Percentiles rank a stretch among this genome's conserved stretches.
These are phyloP conservation scores for Chlorella sp. DNA, from an alignment of 139 green algal genomes.

Conservation along the genomic window DNA sequence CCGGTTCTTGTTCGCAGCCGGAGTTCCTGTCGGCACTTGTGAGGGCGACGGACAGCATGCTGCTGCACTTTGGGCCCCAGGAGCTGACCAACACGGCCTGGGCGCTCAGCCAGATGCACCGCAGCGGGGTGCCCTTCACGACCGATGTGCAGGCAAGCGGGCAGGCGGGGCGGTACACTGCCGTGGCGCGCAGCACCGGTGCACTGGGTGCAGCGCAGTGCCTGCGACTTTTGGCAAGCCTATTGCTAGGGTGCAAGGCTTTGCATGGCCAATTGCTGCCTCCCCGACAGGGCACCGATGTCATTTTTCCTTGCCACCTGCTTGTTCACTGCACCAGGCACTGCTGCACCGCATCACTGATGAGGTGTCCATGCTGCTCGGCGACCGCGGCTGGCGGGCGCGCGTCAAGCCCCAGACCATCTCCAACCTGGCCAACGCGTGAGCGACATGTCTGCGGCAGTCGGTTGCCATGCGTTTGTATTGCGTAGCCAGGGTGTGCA, in stretches of 20 bases:
- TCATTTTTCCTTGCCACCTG: too few species aligned
- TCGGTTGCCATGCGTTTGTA: too few species aligned
- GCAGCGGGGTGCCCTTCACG: background rate
- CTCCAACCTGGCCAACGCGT: constrained; percentile 59
- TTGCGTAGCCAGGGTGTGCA: too few species aligned
- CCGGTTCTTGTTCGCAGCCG: background rate
- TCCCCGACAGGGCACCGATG: too few species aligned
- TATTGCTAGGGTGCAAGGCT: too few species aligned
- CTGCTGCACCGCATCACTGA: constrained; percentile 41
- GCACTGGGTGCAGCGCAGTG: too few species aligned
- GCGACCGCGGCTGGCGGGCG: constrained; percentile 36
- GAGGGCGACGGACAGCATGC: constrained; percentile 29
- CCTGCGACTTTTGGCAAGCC: too few species aligned
- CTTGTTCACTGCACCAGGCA: background rate
- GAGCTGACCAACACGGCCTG: constrained; percentile 28
- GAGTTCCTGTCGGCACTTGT: constrained; percentile 45
- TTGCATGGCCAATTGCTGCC: too few species aligned
- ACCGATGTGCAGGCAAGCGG: constrained; percentile 20
- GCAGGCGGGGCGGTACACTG: too few species aligned
- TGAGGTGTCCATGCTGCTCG: constrained; percentile 30
- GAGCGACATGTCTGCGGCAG: too few species aligned
- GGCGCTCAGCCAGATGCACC: constrained; percentile 3
- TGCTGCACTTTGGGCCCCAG: constrained; percentile 55
- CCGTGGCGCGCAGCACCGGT: too few species aligned
- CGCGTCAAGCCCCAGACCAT: constrained; percentile 53